Base-by-base conservation (phyloP, 768 basidiomycete species). In the Mycena latifolia region DNA sequence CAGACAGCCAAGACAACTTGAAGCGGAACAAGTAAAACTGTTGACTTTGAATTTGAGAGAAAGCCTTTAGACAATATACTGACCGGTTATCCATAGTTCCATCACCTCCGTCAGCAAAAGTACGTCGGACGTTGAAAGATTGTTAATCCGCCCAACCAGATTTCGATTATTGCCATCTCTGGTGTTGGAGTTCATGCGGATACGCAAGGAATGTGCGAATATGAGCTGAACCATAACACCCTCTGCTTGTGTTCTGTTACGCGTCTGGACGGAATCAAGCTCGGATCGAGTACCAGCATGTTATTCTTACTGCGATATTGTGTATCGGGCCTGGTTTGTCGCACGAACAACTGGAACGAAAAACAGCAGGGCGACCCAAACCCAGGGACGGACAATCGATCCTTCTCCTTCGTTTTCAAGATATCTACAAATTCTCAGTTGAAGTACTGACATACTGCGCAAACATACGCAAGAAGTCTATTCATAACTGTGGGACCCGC, bases 61-160 rank as follows among this genome's bases (percentile, higher is more conserved):
- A 33, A 33, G 31, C 31, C 6, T 33, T 33, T 11, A 11, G 31
- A 33, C 31, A 5, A 33, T 33, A 33, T 33, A 6, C 31, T 33
- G 5, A 33, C 31, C 31, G 22, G 6, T 41, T 22, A 73, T 54
- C 62, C 70, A 70, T 18, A 70, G 22, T 3, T 73, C 72, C 47
- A 58, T 22, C 4, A 56, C 37, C 1, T 47, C 64, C 5, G 63
- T 58, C 0, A 74, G 25, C n/a, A 29, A 47, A 12, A 52, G 75
- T 18, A 86, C 71, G 70, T 90, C 88, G 1, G 85, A 83, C 18
- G 87, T 83, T 55, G 87, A 81, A 12, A 89, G 75, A 54, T 89
- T 89, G 73, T 87, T 89, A 72, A 90, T 84, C 67, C 82, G 86
- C 11, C 89, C 89, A 27, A 85, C 80, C n/a, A 88, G 71, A 66